phyloP scores from a whole-genome alignment of 306 rosid species.

The Dalbergia cochinchinensis region DNA sequence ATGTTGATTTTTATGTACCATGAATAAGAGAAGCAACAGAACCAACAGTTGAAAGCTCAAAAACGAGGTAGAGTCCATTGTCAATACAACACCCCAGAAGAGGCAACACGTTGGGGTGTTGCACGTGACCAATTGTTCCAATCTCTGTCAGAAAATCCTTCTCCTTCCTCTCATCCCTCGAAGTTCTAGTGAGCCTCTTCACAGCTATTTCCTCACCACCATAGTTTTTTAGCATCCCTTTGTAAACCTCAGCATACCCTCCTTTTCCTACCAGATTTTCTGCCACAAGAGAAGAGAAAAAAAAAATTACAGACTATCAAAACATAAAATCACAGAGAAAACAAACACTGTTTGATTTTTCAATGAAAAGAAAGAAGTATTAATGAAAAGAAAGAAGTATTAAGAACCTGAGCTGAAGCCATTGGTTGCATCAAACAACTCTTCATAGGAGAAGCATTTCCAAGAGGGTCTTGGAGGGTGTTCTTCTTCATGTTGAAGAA shows the following conservation, averaged over 20 bases:
- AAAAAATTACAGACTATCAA: constrained; percentile 1
- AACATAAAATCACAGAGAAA: neutral
- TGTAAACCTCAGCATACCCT: constrained; percentile 93
- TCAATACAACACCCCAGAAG: constrained; percentile 88
- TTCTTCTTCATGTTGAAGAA: constrained; percentile 32
- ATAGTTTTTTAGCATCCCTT: constrained; percentile 55
- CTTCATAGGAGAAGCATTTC: constrained; percentile 90
- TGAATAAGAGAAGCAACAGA: constrained; percentile 84
- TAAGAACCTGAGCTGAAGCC: constrained; percentile 79
- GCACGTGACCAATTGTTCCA: constrained; percentile 94
- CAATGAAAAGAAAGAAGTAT: neutral
- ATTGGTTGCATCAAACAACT: constrained; percentile 77
- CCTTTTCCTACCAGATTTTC: constrained; percentile 94
- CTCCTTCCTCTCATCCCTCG: constrained; percentile 84
- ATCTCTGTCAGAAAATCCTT: constrained; percentile 92
- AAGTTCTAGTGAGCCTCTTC: constrained; percentile 78
- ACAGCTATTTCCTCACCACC: constrained; percentile 83
- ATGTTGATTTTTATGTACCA: constrained; percentile 54
- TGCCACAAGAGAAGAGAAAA: constrained; percentile 47
- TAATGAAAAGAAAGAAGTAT: neutral
- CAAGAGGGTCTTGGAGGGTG: constrained; percentile 71
- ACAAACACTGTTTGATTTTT: neutral
- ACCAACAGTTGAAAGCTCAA: constrained; percentile 76
- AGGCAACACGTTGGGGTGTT: constrained; percentile 74
- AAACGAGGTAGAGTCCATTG: constrained; percentile 82